Base-by-base conservation (phyloP, 1,284 basidiomycete species). In the Rhodotorula sp. region DNA sequence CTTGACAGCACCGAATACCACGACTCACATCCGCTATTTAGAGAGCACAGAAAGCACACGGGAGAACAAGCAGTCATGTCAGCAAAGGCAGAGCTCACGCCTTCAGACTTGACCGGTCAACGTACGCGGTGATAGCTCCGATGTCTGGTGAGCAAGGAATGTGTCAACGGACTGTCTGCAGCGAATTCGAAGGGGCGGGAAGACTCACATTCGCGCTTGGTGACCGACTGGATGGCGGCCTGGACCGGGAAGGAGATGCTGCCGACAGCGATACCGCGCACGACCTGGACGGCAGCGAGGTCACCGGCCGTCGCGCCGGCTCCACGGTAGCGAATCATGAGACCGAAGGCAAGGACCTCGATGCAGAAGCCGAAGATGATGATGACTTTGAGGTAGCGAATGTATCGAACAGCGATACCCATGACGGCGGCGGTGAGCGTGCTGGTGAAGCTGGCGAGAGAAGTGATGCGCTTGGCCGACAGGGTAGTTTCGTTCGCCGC, bases 241-340 rank as follows among this genome's bases (percentile, higher is more conserved):
- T 81, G 80, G 15, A 76, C 73, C 0, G 81, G 81, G 77, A 79
- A 82, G 5, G 73, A 70, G 68, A 81, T 79, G 47, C 77, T 75
- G 5, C 80, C 81, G 50, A 70, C 75, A 2, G 75, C 79, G 50
- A 78, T 62, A 38, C 80, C 80, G 52, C 78, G 76, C 4, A 81
- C 69, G 48, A 80, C 50, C 63, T 81, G 80, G 5, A 81, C 78
- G 43, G 79, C 72, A 26, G 76, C 77, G 38, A 81, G 69, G 54
- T 81, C 80, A 15, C 69, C 80, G 28, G 73, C 62, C 5, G 63
- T 38, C 8, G 66, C 70, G 45, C 64, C 66, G 34, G 76, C 71
- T 2, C 68, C 67, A 31, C 81, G 67, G 74, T 78, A 82, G 19
- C 79, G 76, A 43, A 80, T 77, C 80, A 81, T 81, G 15, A 81